These are phyloP conservation scores for Nevesoporus exiguus DNA, from an alignment of 768 basidiomycete species.

Conservation along the genomic window DNA sequence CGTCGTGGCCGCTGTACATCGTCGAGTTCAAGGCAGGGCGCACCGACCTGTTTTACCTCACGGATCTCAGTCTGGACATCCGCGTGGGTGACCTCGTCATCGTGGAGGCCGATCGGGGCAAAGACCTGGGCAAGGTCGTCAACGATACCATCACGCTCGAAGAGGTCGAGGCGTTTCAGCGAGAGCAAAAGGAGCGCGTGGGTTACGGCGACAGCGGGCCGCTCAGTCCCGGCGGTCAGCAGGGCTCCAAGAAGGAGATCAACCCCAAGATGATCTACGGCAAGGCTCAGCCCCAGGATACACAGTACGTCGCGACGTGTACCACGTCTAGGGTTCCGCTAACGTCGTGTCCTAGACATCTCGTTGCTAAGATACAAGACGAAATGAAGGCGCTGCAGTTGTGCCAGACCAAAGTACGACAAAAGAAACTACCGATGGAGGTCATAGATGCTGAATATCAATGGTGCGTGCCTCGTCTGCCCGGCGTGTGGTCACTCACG, in stretches of 20 bases:
- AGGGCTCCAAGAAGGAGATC: conserved; percentile 78
- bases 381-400: conserved; percentile 89
- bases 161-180: conserved; percentile 90
- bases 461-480: conserved; percentile 49
- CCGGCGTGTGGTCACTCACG: neutral
- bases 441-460: conserved; percentile 99
- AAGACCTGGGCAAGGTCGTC: conserved; percentile 87
- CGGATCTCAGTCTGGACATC: conserved; percentile 62
- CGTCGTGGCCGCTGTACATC: conserved; percentile 88
- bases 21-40: conserved; percentile 98
- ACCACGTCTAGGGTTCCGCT: neutral
- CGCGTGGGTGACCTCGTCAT: conserved; percentile 90
- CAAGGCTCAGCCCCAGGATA: conserved; percentile 80
- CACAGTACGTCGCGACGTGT: conserved; percentile 48
- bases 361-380: conserved; percentile 82
- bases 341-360: conserved; percentile 43
- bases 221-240: conserved; percentile 46
- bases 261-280: conserved; percentile 96
- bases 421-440: conserved; percentile 97
- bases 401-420: conserved; percentile 87
- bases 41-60: conserved; percentile 91
- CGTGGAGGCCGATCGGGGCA: conserved; percentile 94
- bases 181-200: conserved; percentile 63
- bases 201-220: conserved; percentile 42
- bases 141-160: conserved; percentile 87